Conservation (phyloP, 495 filamentous ascomycete species). For the Pyrenula aspistea region DNA sequence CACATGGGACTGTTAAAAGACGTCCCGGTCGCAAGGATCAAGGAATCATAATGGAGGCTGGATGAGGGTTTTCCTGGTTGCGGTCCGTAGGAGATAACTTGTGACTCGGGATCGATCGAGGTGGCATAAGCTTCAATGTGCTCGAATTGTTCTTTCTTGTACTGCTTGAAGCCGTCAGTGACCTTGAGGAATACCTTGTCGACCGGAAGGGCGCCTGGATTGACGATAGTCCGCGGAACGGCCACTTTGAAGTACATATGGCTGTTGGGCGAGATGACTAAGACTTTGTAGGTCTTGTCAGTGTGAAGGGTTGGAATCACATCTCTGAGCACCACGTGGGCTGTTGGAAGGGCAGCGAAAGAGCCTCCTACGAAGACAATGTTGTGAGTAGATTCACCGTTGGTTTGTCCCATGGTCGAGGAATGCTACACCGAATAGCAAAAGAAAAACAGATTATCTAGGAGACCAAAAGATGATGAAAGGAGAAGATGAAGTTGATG, state of each 20-base stretch:
- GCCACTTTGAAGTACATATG: constrained; percentile 48
- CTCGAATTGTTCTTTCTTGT: constrained; percentile 15
- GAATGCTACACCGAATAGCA: neutral
- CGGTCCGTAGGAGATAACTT: constrained; percentile 11
- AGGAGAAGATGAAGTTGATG: neutral
- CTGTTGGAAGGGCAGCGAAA: constrained; percentile 34
- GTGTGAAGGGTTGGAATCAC: constrained; percentile 18
- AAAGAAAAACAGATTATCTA: neutral
- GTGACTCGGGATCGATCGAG: constrained; percentile 8
- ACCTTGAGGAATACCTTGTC: constrained; percentile 35
- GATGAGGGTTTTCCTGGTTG: constrained; percentile 1
- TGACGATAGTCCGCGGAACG: constrained; percentile 38
- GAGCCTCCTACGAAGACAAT: constrained; percentile 44
- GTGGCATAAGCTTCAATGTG: constrained; percentile 24
- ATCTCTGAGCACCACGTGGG: constrained; percentile 38
- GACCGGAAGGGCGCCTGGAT: constrained; percentile 24
- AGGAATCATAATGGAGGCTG: constrained; percentile 18
- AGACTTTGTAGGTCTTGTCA: constrained; percentile 19
- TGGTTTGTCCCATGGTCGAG: neutral
- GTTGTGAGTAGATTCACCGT: constrained; percentile 7
- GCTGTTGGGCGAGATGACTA: constrained; percentile 29
- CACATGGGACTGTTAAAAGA: constrained; percentile 11
- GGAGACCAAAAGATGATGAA: neutral
- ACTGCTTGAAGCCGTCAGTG: constrained; percentile 18
- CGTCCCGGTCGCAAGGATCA: constrained; percentile 24